phyloP scores from a whole-genome alignment of 108 stramenopile species.

The Cyclotella atomus region DNA sequence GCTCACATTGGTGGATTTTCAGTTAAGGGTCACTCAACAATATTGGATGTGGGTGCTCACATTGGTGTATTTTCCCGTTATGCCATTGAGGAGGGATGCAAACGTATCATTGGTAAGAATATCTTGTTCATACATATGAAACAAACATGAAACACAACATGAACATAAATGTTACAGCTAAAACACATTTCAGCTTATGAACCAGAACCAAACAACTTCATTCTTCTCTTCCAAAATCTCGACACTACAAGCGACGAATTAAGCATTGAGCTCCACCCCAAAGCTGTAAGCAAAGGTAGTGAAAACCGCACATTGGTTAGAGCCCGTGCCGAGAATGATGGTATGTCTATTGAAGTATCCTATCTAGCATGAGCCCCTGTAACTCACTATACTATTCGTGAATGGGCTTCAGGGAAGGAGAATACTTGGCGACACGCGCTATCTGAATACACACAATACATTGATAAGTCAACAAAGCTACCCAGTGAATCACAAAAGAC shows the following conservation, averaged over 20 bases:
- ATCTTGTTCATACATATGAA: not conserved
- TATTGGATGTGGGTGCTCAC: conserved; percentile 57
- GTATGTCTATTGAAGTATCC: conserved; percentile 16
- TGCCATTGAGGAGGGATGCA: conserved; percentile 48
- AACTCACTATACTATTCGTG: not conserved
- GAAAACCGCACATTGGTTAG: conserved; percentile 40
- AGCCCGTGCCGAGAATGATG: conserved; percentile 51
- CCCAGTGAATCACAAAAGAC: conserved; percentile 45
- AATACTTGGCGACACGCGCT: conserved; percentile 42
- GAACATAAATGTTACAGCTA: no score
- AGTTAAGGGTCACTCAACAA: conserved; percentile 35
- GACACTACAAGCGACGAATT: not conserved
- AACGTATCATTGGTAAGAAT: conserved; percentile 30
- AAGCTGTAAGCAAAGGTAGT: conserved; percentile 38
- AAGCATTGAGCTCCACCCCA: conserved; percentile 29
- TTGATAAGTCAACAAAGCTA: conserved; percentile 43
- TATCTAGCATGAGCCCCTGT: not conserved
- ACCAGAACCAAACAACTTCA: conserved; percentile 55
- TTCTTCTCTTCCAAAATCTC: conserved; percentile 51
- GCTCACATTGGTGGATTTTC: conserved; percentile 35
- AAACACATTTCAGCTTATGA: conserved; percentile 38
- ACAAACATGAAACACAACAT: not conserved
- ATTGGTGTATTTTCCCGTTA: conserved; percentile 59
- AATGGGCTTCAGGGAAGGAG: no score
- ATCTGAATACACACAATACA: conserved; percentile 56